phyloP scores from a whole-genome alignment of 495 filamentous ascomycete genomes.

The Penicillium argentinense region DNA sequence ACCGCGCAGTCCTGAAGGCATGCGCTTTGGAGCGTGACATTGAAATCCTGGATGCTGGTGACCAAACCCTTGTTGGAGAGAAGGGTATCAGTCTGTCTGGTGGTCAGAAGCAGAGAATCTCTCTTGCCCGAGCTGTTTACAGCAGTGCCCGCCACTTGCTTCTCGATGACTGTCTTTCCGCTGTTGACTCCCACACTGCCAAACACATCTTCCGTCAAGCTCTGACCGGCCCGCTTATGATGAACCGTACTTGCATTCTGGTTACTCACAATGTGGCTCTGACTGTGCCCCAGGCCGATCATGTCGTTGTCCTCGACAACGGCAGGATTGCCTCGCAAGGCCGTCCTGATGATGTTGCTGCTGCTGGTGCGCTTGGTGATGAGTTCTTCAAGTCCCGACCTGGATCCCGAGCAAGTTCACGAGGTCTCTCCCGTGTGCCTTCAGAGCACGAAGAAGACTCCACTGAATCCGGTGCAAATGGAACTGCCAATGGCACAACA shows the following conservation, averaged over 20 bases:
- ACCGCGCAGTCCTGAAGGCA: constrained; percentile 82
- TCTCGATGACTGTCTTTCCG: constrained; percentile 93
- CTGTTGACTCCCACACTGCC: constrained; percentile 97
- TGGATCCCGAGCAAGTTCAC: constrained; percentile 62
- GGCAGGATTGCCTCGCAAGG: constrained; percentile 79
- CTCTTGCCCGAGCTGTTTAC: constrained; percentile 89
- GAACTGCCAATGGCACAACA: constrained; percentile 22
- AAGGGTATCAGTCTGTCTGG: constrained; percentile 97
- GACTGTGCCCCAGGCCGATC: constrained; percentile 73
- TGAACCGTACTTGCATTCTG: constrained; percentile 83
- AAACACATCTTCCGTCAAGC: constrained; percentile 98
- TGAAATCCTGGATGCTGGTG: constrained; percentile 87
- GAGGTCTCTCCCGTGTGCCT: constrained; percentile 69
- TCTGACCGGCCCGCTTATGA: constrained; percentile 88
- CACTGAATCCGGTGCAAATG: constrained; percentile 39
- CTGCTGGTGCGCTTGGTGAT: constrained; percentile 81
- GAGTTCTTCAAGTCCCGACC: constrained; percentile 74
- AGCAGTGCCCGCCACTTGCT: constrained; percentile 87
- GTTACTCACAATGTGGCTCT: constrained; percentile 95
- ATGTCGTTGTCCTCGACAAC: constrained; percentile 84
- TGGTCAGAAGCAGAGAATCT: constrained; percentile 97
- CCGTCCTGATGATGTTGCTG: constrained; percentile 69
- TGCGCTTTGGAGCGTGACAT: constrained; percentile 94
- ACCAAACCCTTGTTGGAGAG: constrained; percentile 93
- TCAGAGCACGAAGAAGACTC: constrained; percentile 51